phyloP scores from a whole-genome alignment of 495 filamentous ascomycete species.

The Bombardia bombarda region DNA sequence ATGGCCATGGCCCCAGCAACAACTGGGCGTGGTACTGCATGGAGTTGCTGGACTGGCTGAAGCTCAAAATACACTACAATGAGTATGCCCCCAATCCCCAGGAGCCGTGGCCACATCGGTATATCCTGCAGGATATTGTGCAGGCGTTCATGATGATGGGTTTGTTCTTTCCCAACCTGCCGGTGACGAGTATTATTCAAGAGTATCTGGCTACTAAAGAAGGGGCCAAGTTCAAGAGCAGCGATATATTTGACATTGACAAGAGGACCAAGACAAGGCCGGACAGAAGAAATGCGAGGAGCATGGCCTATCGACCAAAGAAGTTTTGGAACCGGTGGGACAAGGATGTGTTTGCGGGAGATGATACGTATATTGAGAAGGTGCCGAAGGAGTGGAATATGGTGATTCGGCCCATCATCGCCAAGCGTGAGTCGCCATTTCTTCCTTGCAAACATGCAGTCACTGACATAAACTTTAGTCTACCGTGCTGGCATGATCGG shows the following conservation, averaged over 20 bases:
- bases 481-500: slow-evolving; percentile 35
- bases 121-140: slow-evolving; percentile 31
- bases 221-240: slow-evolving; percentile 24
- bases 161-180: slow-evolving; percentile 32
- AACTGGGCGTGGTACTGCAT: slow-evolving; percentile 26
- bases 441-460: background rate
- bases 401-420: slow-evolving; percentile 32
- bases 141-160: slow-evolving; percentile 32
- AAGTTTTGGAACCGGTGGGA: slow-evolving; percentile 33
- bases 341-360: slow-evolving; percentile 7
- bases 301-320: slow-evolving; percentile 25
- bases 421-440: slow-evolving; percentile 19
- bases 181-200: slow-evolving; percentile 14
- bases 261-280: slow-evolving; percentile 28
- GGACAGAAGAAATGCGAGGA: slow-evolving; percentile 22
- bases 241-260: slow-evolving; percentile 27
- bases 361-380: slow-evolving; percentile 12
- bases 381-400: slow-evolving; percentile 31
- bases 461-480: slow-evolving; percentile 14
- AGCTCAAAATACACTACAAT: slow-evolving; percentile 21
- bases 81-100: slow-evolving; percentile 11
- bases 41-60: slow-evolving; percentile 27
- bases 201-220: slow-evolving; percentile 24
- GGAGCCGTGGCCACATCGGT: slow-evolving; percentile 28
- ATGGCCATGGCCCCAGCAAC: slow-evolving; percentile 4